These are phyloP conservation scores for Akebia trifoliata DNA, from an alignment of 164 flowering plant genomes.

Conservation along the genomic window DNA sequence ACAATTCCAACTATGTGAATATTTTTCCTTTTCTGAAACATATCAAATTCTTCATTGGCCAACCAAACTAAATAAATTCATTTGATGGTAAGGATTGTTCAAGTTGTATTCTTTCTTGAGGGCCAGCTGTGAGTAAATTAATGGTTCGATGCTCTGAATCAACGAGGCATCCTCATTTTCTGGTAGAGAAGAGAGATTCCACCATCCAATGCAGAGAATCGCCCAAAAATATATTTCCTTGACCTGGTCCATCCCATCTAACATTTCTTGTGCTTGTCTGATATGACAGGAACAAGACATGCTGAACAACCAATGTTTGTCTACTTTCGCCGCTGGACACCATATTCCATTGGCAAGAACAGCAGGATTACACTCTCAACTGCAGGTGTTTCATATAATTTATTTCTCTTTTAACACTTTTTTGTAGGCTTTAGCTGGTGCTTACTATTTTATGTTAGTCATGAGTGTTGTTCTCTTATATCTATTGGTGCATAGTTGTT, in stretches of 20 bases:
- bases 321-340: conserved; percentile 16
- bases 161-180: too few relatives aligned
- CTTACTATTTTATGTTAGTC: not conserved
- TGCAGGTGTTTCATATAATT: conserved; percentile 18
- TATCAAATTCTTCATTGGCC: too few relatives aligned
- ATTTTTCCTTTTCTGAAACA: too few relatives aligned
- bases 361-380: conserved; percentile 19
- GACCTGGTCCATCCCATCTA: not conserved
- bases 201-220: too few relatives aligned
- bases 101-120: too few relatives aligned
- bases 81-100: too few relatives aligned
- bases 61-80: too few relatives aligned
- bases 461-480: not conserved
- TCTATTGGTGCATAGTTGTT: conserved; percentile 8
- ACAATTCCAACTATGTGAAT: too few relatives aligned
- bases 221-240: not conserved
- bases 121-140: too few relatives aligned
- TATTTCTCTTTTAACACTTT: not conserved
- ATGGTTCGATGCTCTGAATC: too few relatives aligned
- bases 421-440: not conserved
- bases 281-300: conserved; percentile 23
- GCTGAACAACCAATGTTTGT: conserved; percentile 10
- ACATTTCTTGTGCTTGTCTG: not conserved
- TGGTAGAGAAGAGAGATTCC: too few relatives aligned
- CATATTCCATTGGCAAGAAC: conserved; percentile 11